Evolutionary conservation across 139 green algal genomes (phyloP), one percentile per base, ranked within the genome.

Genomic region (Chlorella sorokiniana): DNA sequence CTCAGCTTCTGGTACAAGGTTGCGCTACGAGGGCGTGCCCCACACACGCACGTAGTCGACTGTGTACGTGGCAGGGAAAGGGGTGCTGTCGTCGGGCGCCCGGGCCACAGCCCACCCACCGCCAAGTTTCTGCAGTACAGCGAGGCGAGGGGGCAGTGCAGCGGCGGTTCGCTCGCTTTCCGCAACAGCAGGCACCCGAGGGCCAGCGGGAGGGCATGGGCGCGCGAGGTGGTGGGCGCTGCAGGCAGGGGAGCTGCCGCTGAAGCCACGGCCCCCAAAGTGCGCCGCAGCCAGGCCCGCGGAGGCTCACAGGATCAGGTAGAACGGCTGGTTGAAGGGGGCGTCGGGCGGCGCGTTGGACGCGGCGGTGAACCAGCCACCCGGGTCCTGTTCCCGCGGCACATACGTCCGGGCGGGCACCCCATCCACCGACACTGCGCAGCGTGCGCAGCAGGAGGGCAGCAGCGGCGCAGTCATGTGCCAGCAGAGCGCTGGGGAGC

Each of bases 301-400:
- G n/a, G n/a, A n/a, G 48, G 56, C 74, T 68, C 61, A 81, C 76
- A 81, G 51, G 22, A 82, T 82, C 44, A 82, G 31, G 64, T 82
- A 82, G 22, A 82, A 82, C 4, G 77, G 77, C 25, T 52, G 11
- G 64, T 82, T 25, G 31, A 82, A 82, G 3, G 77, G 77, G 9
- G 77, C 77, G 16, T 33, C 37, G 0, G 44, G 44, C 0, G 45
- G 27, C 16, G 44, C 48, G 25, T 52, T 33, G 33, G 76, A 20
- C n/a, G 41, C 45, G 0, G 48, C 44, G 20, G 77, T 76, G n/a
- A 25, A 76, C 77, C 77, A 82, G 22, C 77, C 63, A 31, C 27
- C 56, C 2, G 77, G 44, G 35, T 65, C 63, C 64, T 52, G 31
- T 7, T 42, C 35, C 11, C 44, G 33, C 1, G 59, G 44, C 2